Evolutionary conservation across 1,284 basidiomycete genomes (phyloP), one percentile per base, ranked within the genome.

Genomic region (Sphagnurus paluster): DNA sequence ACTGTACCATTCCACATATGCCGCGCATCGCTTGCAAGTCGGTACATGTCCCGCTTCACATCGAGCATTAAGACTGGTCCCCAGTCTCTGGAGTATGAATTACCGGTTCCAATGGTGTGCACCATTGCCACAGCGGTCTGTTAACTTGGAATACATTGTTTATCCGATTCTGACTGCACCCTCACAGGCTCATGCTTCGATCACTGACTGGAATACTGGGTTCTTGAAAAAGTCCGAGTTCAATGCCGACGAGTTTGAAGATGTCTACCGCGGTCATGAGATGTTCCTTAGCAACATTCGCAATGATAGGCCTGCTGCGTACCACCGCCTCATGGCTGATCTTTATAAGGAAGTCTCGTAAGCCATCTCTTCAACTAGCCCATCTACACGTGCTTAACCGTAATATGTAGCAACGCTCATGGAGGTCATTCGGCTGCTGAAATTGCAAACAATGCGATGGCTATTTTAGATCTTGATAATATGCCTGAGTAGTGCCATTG

Each of bases 1-100:
- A 16, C 50, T 51, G 45, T 59, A 64, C 57, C 56, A 61, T 34
- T 56, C 45, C 1, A 57, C 35, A 35, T 58, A 58, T 17, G 47
- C 54, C 5, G 39, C 2, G 39, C 26, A 5, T 28, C 38, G n/a
- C 10, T 40, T 6, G 39, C 39, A 4, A 16, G 5, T 2, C 28
- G 21, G 26, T 20, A 40, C 21, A 28, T 10, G 10, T 17, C 25
- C 14, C 16, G 28, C 3, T 40, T 40, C 26, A 23, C 23, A 3
- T 40, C 39, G n/a, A 40, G 4, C 17, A 40, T 40, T 11, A 17
- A 40, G 17, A 10, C 4, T 5, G 39, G 26, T 29, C 39, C 39
- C 20, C 16, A 20, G 11, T 25, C 39, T 5, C 3, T 3, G 3
- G 39, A 40, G n/a, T 20, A 29, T 11, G 39, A 40, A 28, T 5